Evolutionary conservation across 2,329 filamentous ascomycete species (phyloP), one percentile per base, ranked within the genome.

Genomic region (Cadophora luteo-olivacea): DNA sequence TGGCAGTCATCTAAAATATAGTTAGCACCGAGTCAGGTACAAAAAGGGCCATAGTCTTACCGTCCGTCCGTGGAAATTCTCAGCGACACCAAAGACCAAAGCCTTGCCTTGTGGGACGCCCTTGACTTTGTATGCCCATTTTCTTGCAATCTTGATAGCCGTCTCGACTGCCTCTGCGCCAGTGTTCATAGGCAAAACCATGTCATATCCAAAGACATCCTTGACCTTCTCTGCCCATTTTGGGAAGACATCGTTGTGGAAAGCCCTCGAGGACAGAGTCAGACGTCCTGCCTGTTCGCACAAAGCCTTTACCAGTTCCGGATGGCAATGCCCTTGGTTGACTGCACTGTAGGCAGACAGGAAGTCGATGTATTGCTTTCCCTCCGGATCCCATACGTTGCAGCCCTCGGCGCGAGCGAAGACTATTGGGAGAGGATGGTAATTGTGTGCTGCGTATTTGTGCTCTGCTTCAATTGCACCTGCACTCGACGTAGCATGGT

Each of bases 81-180:
- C 93, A 64, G 90, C 84, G 48, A 91, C 94, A 74, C 90, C 91
- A 79, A 98, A 92, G 48, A 98, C 87, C 72, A 96, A 81, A 9
- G 95, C 95, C 84, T 96, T 89, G 78, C 91, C 90, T 79, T 92
- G 85, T 6, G 93, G 90, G 71, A 98, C 95, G 25, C 91, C 90
- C 86, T 98, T 97, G 79, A 92, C 89, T 83, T 97, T 97, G 86
- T 97, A 97, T 5, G 94, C 94, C 95, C 95, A 98, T 82, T 98
- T 98, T 73, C 95, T 87, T 68, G 95, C 95, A 81, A 98, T 90
- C 86, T 98, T 98, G 82, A 98, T 90, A 14, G 92, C 94, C 0
- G 95, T 97, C 86, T 98, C 95, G 45, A 97, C 94, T 9, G 95
- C 95, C 82, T 98, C 95, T 25, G 95, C 95, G 68, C 95, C 95